phyloP scores from a whole-genome alignment of 345 rosid species.

The Gossypium anomalum region DNA sequence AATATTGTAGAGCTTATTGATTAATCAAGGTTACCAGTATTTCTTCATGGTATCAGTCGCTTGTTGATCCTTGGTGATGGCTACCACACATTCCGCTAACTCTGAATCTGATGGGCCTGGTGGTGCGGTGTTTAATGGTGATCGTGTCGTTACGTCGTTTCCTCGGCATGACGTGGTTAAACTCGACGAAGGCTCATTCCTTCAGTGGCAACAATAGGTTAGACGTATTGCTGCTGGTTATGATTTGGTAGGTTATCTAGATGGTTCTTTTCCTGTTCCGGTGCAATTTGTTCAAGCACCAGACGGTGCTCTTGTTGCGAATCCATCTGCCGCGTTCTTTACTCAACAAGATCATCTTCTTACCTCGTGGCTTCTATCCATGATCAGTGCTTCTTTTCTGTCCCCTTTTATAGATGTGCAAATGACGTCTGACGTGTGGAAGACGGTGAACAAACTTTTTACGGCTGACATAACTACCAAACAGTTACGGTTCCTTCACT shows the following conservation, averaged over 20 bases:
- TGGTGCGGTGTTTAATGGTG: accelerated
- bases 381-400: accelerated
- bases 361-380: no score
- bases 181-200: accelerated
- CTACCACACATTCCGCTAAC: accelerated
- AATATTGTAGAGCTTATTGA: no score
- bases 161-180: no score
- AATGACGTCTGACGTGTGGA: accelerated
- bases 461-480: accelerated
- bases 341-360: accelerated
- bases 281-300: accelerated
- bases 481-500: accelerated
- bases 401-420: no score
- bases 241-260: accelerated
- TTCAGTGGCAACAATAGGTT: no score
- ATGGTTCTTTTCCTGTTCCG: accelerated
- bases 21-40: no score
- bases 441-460: accelerated
- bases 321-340: accelerated
- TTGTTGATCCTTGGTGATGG: no score
- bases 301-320: accelerated
- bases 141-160: accelerated
- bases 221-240: accelerated
- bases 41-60: no score
- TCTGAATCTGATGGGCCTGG: accelerated